Evolutionary conservation across 2,329 filamentous ascomycete genomes (phyloP).

Genomic region (Beauveria brongniartii): DNA sequence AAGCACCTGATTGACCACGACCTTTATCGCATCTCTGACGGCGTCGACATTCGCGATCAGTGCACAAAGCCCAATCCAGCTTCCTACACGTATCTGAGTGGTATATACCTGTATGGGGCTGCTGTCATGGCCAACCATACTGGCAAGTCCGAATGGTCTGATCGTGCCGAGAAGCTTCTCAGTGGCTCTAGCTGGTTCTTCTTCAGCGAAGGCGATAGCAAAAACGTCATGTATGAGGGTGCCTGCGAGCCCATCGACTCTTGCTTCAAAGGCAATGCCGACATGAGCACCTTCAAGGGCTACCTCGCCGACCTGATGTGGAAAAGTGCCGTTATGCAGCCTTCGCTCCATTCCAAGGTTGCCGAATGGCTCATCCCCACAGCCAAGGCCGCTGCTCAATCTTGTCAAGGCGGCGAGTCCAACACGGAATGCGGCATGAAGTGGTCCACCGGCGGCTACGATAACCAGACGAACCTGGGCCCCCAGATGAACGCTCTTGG

Average conservation of each 20-base stretch:
- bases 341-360: conserved; percentile 42
- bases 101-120: conserved; percentile 57
- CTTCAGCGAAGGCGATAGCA: conserved; percentile 39
- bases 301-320: conserved; percentile 59
- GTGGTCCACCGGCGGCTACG: conserved; percentile 53
- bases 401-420: conserved; percentile 48
- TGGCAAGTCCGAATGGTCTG: conserved; percentile 42
- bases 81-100: conserved; percentile 59
- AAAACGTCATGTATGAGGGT: conserved; percentile 56
- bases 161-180: conserved; percentile 44
- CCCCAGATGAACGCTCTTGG: conserved; percentile 60
- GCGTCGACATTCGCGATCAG: conserved; percentile 44
- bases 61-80: conserved; percentile 45
- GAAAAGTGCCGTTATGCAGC: conserved; percentile 47
- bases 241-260: conserved; percentile 51
- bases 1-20: conserved; percentile 48
- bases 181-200: conserved; percentile 47
- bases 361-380: conserved; percentile 40
- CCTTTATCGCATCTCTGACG: conserved; percentile 51
- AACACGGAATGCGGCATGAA: conserved; percentile 50
- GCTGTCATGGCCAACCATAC: conserved; percentile 57
- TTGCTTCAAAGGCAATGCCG: conserved; percentile 42
- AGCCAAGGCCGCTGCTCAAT: conserved; percentile 45
- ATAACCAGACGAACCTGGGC: conserved; percentile 47
- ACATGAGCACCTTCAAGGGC: conserved; percentile 62